Conservation (phyloP, 805 yeast genomes). For the Cyberlindnera veronae region DNA sequence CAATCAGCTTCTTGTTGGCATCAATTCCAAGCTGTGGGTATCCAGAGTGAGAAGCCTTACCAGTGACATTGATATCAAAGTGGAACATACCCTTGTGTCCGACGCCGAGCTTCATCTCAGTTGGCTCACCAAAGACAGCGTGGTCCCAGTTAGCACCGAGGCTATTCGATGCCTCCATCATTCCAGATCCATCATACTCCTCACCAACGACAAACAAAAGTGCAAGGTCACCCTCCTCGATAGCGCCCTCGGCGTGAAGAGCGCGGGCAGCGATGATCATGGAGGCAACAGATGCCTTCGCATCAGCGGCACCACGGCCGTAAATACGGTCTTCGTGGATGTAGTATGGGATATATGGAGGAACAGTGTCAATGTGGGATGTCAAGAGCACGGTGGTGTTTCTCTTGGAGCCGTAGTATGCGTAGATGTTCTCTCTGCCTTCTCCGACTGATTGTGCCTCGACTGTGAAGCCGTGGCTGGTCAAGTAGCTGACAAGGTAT, state of each 20-base stretch:
- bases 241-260: conserved; percentile 34
- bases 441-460: conserved; percentile 37
- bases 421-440: conserved; percentile 50
- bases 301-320: conserved; percentile 70
- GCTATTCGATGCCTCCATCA: conserved; percentile 40
- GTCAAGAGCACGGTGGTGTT: conserved; percentile 50
- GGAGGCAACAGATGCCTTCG: conserved; percentile 67
- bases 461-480: conserved; percentile 45
- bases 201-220: conserved; percentile 68
- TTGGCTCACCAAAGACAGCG: conserved; percentile 74
- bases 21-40: conserved; percentile 67
- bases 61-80: conserved; percentile 43
- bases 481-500: conserved; percentile 16
- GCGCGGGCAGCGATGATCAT: conserved; percentile 55
- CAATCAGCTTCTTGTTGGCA: conserved; percentile 55
- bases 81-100: conserved; percentile 64
- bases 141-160: conserved; percentile 48
- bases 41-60: conserved; percentile 63
- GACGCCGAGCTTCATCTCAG: conserved; percentile 61
- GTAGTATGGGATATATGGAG: conserved; percentile 55
- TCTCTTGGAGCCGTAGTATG: conserved; percentile 44
- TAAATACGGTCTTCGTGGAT: conserved; percentile 45
- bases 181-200: conserved; percentile 64
- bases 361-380: conserved; percentile 71
- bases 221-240: conserved; percentile 53